Base-by-base conservation (phyloP, 306 rosid genomes). In the Lathyrus tuberosus region DNA sequence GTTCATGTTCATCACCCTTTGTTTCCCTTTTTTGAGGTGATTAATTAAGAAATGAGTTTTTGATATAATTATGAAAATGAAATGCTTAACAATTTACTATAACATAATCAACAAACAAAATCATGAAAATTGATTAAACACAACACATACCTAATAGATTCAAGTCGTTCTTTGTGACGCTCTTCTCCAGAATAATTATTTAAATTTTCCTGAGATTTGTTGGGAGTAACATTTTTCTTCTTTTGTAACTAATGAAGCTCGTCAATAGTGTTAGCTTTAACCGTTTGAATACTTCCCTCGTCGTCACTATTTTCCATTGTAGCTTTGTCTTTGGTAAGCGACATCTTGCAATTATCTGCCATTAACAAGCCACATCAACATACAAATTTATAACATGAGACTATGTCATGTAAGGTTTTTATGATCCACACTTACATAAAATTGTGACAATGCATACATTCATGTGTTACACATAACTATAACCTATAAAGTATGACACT, bases 221-320 rank as follows among this genome's bases (percentile, higher is more conserved):
- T 69, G 26, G 98, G 98, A 40, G 96, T 92, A 58, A 62, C 46
- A 3, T 89, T 89, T 61, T n/a, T 89, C 85, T 92, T 92, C 77
- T 6, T 84, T 88, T 92, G 98, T 22, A 92, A 74, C 2, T 89
- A 88, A 67, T 89, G 98, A 57, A 92, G 91, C 78, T 92, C 96
- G 9, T 89, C 96, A 31, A 92, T 76, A 4, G 98, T 89, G 49
- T 82, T 83, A 63, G 87, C 98, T 71, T 67, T 92, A 37, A 92
- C 88, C 0, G 98, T 70, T n/a, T 77, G 65, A 42, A 18, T 8
- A 15, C 47, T 63, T 74, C 72, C 91, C 3, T 38, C 70, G 0
- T 89, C 83, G 24, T 87, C 87, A 57, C 80, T 88, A 80, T 68
- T 88, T 62, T 79, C 6, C 81, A 85, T 63, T 53, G 31, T 65